Evolutionary conservation across 352 stramenopile genomes (phyloP), one percentile per base, ranked within the genome.

Genomic region (Halophytophthora polymorphica): DNA sequence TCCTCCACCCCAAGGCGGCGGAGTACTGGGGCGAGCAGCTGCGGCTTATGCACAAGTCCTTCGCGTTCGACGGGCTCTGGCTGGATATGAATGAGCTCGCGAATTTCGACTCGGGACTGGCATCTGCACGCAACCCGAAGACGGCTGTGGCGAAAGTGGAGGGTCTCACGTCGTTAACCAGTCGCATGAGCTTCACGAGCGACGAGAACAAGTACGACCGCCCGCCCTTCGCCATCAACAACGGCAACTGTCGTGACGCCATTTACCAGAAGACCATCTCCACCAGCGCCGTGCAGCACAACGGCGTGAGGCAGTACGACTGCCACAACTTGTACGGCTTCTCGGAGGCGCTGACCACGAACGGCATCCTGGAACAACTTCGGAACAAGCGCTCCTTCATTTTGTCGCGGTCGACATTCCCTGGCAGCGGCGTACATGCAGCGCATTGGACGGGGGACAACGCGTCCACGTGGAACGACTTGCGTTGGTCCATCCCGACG

Each of bases 71-170:
- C 40, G 82, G 85, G 19, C 54, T 93, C 8, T 93, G 85, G 85
- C 86, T 95, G 48, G 85, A 95, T 57, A 95, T 95, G 85, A 95
- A 95, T 59, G 85, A 95, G 42, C 54, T 89, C 5, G 76, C 78
- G 13, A 90, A 88, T 58, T 92, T 94, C 39, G 90, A 76, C 38
- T 64, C 65, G 1, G 78, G 77, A 4, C 68, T 53, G 1, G 55
- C 34, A 15, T 85, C 73, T 42, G 58, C 61, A 6, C 73, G 71
- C 19, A 53, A 80, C 14, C 46, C 57, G 1, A 53, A 23, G 38
- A 57, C 61, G 4, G 65, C 64, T 12, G 85, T 71, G 37, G 66
- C 73, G 1, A 56, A 66, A 17, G 70, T 47, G 1, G 64, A 56
- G 36, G 64, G 31, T 19, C 71, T 65, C 22, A 70, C 38, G 17